These are phyloP conservation scores for Tetrahymena elliotti DNA, from an alignment of 73 alveolate species.

Conservation along the genomic window DNA sequence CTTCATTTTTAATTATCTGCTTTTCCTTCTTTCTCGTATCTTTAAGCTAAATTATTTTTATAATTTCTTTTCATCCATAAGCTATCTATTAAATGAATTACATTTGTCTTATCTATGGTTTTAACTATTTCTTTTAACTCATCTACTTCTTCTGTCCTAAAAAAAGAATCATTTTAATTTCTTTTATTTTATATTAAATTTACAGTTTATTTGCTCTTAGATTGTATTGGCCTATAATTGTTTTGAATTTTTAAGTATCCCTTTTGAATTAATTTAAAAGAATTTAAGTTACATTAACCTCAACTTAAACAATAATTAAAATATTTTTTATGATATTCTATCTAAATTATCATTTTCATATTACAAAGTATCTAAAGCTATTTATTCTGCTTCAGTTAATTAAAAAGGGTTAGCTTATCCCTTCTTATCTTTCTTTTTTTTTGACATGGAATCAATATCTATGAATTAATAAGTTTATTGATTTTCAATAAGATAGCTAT, in stretches of 20 bases:
- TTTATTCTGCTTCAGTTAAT: neutral
- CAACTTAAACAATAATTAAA: neutral
- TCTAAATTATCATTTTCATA: neutral
- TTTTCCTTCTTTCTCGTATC: neutral
- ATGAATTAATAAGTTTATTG: neutral
- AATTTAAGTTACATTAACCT: neutral
- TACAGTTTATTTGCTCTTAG: neutral
- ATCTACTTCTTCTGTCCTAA: neutral
- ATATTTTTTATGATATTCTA: neutral
- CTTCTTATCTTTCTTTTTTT: neutral
- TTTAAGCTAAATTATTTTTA: neutral
- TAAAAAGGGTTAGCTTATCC: neutral
- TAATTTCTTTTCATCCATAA: too few relatives aligned
- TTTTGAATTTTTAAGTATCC: neutral
- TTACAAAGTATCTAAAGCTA: neutral
- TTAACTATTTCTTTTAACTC: neutral
- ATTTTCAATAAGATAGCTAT: neutral
- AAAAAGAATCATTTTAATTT: neutral
- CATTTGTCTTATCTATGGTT: neutral
- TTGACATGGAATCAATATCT: neutral
- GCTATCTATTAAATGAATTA: neutral
- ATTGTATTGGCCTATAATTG: neutral
- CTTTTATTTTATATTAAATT: neutral
- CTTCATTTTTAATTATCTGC: neutral
- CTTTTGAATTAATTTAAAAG: neutral